These are phyloP conservation scores for Aspergillus ochraceoroseus DNA, from an alignment of 2,329 filamentous ascomycete species.

Conservation along the genomic window DNA sequence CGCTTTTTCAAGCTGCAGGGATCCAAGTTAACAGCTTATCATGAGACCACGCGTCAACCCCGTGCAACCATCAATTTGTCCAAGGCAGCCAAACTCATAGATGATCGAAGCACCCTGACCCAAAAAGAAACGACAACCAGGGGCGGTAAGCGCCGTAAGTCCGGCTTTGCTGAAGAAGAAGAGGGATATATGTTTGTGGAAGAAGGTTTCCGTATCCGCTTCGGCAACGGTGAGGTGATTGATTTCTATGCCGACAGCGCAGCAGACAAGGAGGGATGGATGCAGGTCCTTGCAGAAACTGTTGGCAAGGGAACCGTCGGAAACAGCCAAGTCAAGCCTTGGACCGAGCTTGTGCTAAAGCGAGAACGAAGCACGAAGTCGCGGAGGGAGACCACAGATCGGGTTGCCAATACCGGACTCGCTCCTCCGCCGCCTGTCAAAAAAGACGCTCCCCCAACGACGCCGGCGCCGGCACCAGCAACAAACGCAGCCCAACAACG, in stretches of 20 bases:
- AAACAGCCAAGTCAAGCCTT: conserved; percentile 49
- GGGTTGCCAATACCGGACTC: conserved; percentile 19
- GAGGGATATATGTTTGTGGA: conserved; percentile 99
- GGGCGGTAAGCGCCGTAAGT: conserved; percentile 76
- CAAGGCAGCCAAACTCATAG: conserved; percentile 88
- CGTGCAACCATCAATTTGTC: conserved; percentile 94
- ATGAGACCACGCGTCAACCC: conserved; percentile 90
- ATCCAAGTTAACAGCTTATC: conserved; percentile 87
- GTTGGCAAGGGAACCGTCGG: conserved; percentile 53
- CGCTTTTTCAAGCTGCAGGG: conserved; percentile 94
- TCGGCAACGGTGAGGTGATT: conserved; percentile 96
- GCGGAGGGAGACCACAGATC: conserved; percentile 29
- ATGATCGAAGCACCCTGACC: conserved; percentile 77
- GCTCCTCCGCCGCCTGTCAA: conserved; percentile 25
- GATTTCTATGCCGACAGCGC: conserved; percentile 94
- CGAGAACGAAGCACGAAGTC: conserved; percentile 40
- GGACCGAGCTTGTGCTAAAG: conserved; percentile 58
- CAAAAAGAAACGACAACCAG: conserved; percentile 77
- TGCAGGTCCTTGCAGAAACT: conserved; percentile 74
- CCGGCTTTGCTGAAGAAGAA: conserved; percentile 94
- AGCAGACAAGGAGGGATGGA: conserved; percentile 88
- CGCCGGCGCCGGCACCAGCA: conserved; percentile 31
- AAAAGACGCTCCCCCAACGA: conserved; percentile 26
- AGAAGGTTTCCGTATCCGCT: conserved; percentile 96
- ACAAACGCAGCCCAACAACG: conserved; percentile 19